Conservation (phyloP, 192 early-diverging fungal species). For the Dispira parvispora region DNA sequence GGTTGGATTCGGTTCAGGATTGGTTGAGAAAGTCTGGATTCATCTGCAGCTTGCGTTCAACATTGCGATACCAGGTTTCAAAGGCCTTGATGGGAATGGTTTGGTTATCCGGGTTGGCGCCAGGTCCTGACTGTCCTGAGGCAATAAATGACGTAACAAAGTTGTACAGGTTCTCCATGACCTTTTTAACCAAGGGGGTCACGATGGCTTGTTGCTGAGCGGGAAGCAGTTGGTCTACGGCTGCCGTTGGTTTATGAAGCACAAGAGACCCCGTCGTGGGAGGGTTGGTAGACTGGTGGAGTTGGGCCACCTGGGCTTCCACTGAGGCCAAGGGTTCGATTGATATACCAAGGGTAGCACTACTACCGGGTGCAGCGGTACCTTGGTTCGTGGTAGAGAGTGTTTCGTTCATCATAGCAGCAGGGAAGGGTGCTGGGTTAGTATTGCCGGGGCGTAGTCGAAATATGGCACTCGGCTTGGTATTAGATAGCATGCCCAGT, state of each 20-base stretch:
- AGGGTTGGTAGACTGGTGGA: slow-evolving; percentile 19
- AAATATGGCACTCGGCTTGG: slow-evolving; percentile 73
- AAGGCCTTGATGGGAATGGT: slow-evolving; percentile 51
- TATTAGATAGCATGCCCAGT: slow-evolving; percentile 62
- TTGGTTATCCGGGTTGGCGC: slow-evolving; percentile 13
- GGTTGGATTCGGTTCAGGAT: background rate
- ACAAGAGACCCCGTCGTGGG: slow-evolving; percentile 5
- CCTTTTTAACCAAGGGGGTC: slow-evolving; percentile 35
- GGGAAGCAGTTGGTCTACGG: slow-evolving; percentile 18
- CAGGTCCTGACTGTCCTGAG: background rate
- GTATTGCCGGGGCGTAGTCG: slow-evolving; percentile 23
- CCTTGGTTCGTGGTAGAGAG: background rate
- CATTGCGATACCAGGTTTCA: slow-evolving; percentile 64
- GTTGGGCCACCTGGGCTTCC: slow-evolving; percentile 28
- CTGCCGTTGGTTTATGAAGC: slow-evolving; percentile 1
- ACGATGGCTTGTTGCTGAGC: slow-evolving; percentile 26
- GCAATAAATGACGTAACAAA: slow-evolving; percentile 51
- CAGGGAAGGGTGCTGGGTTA: slow-evolving; percentile 8
- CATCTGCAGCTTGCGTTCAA: slow-evolving; percentile 52
- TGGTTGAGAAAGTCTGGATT: slow-evolving; percentile 30
- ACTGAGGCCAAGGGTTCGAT: slow-evolving; percentile 75
- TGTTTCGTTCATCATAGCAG: slow-evolving; percentile 19
- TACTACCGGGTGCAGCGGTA: slow-evolving; percentile 15
- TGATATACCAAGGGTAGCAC: slow-evolving; percentile 75
- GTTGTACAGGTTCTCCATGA: slow-evolving; percentile 53